Evolutionary conservation across 805 yeast species (phyloP).

Genomic region (Wickerhamomyces rabaulensis): DNA sequence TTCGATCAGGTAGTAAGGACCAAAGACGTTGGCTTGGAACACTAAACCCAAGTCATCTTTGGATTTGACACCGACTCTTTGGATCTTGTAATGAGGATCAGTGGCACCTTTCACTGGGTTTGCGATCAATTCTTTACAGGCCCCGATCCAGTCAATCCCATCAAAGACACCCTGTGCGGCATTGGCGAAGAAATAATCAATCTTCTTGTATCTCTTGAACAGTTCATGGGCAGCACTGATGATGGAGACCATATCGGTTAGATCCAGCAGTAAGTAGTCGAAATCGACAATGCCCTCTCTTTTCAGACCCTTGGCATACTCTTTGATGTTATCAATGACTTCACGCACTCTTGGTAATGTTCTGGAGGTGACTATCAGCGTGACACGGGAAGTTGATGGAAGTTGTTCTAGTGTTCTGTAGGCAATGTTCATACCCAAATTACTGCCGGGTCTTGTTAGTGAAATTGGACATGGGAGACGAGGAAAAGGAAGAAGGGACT

Average conservation of each 20-base stretch:
- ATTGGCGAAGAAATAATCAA: constrained; percentile 79
- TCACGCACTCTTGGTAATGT: constrained; percentile 81
- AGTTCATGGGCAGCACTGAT: constrained; percentile 70
- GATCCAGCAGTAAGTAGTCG: constrained; percentile 87
- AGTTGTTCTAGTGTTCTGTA: constrained; percentile 64
- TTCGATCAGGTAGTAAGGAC: constrained; percentile 82
- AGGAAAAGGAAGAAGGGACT: constrained; percentile 3
- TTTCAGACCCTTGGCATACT: constrained; percentile 32
- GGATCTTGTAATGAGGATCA: constrained; percentile 79
- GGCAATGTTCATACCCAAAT: constrained; percentile 83
- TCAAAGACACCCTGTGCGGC: constrained; percentile 86
- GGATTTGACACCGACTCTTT: constrained; percentile 70
- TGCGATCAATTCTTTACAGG: constrained; percentile 57
- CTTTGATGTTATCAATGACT: constrained; percentile 55
- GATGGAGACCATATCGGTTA: constrained; percentile 83
- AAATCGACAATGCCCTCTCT: constrained; percentile 64
- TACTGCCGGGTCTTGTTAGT: constrained; percentile 31
- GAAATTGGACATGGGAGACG: not conserved
- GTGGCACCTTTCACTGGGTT: constrained; percentile 84
- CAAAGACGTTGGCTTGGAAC: constrained; percentile 95
- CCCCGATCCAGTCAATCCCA: constrained; percentile 84
- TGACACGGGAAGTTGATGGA: constrained; percentile 50
- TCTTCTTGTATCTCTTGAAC: constrained; percentile 51
- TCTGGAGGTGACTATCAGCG: constrained; percentile 84
- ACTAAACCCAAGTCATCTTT: constrained; percentile 79